Percentiles rank a stretch among this genome's conserved stretches.
Evolutionary conservation across 179 eudicot species (phyloP).

Genomic region (Pouteria campechiana): DNA sequence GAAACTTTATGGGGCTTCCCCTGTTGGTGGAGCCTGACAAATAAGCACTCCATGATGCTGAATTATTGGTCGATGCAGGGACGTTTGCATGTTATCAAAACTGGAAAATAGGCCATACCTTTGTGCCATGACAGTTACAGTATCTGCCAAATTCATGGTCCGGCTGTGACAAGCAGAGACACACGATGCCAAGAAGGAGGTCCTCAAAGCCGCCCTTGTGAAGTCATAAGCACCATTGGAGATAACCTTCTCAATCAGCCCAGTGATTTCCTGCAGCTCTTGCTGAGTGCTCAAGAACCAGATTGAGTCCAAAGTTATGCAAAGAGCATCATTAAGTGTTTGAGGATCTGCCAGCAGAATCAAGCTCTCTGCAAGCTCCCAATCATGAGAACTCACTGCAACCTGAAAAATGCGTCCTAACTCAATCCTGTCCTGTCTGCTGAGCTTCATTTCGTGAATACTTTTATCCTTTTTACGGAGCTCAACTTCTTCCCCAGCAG

Average conservation of each 20-base stretch:
- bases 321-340: conserved; percentile 81
- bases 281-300: conserved; percentile 77
- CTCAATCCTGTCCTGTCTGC: conserved; percentile 78
- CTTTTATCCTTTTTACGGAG: conserved; percentile 27
- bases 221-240: conserved; percentile 83
- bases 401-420: conserved; percentile 64
- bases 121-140: conserved; percentile 85
- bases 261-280: conserved; percentile 60
- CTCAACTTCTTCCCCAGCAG: too few relatives aligned
- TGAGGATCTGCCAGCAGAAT: conserved; percentile 64
- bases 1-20: too few relatives aligned
- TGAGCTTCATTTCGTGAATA: conserved; percentile 55
- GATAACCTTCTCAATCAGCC: conserved; percentile 58
- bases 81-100: too few relatives aligned
- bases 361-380: conserved; percentile 75
- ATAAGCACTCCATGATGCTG: neutral
- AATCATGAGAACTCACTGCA: conserved; percentile 76
- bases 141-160: conserved; percentile 85
- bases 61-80: too few relatives aligned
- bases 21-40: too few relatives aligned
- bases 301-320: conserved; percentile 82
- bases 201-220: conserved; percentile 91
- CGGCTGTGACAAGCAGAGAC: conserved; percentile 96
- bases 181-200: conserved; percentile 93
- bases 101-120: conserved; percentile 35